A percentile compares a stretch with the other conserved stretches of the same genome.
These are phyloP conservation scores for Oryza longistaminata DNA, from an alignment of 176 grass and related monocot genomes.

Conservation along the genomic window DNA sequence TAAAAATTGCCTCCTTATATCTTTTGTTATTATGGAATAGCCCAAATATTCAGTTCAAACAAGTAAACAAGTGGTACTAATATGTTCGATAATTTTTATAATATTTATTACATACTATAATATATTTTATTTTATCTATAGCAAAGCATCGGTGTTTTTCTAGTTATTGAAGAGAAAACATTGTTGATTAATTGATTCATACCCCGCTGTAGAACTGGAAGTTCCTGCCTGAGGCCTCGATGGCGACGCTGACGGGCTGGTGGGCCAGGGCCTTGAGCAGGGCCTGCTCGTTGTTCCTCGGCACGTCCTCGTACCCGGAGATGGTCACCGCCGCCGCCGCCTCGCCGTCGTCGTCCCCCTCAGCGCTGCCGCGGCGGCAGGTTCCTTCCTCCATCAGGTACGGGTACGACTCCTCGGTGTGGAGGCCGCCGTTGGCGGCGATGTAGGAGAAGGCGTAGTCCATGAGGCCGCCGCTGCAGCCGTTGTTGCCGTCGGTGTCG, in stretches of 20 bases:
- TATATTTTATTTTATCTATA: too few species aligned
- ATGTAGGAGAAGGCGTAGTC: conserved; percentile 86
- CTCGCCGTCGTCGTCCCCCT: conserved; percentile 21
- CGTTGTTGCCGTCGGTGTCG: conserved; percentile 63
- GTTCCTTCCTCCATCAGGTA: conserved; percentile 89
- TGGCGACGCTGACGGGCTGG: conserved; percentile 85
- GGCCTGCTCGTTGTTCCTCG: conserved; percentile 52
- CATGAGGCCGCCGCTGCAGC: conserved; percentile 84
- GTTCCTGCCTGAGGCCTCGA: conserved; percentile 80
- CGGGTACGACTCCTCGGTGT: conserved; percentile 74
- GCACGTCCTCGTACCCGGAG: conserved; percentile 83
- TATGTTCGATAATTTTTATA: too few species aligned
- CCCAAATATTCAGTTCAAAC: too few species aligned
- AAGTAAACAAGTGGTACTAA: too few species aligned
- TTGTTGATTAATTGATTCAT: not conserved
- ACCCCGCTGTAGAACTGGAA: conserved; percentile 96
- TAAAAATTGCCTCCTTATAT: too few species aligned
- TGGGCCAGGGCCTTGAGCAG: conserved; percentile 79
- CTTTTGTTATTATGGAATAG: too few species aligned
- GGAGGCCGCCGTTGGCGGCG: conserved; percentile 57
- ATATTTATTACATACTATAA: too few species aligned
- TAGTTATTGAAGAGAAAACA: too few species aligned
- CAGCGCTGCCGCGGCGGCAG: conserved; percentile 36
- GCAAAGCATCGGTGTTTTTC: too few species aligned
- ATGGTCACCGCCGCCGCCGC: conserved; percentile 49